Conservation (phyloP, 768 basidiomycete genomes). For the Leucocoprinus leucothites region DNA sequence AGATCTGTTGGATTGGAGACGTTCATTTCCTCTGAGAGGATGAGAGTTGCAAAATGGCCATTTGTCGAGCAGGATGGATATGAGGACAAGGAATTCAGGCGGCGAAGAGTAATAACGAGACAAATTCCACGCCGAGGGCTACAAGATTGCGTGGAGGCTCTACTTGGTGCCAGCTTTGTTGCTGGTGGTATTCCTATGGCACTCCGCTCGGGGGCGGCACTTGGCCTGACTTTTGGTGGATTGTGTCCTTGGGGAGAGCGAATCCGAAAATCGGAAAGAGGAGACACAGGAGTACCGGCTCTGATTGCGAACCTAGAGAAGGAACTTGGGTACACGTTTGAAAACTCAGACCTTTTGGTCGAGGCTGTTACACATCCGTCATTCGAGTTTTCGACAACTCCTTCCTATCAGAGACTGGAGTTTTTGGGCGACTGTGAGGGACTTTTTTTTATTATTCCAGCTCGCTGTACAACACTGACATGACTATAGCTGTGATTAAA, state of each 20-base stretch:
- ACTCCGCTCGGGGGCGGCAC: conserved; percentile 55
- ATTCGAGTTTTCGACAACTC: conserved; percentile 44
- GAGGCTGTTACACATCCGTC: conserved; percentile 90
- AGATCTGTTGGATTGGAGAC: conserved; percentile 58
- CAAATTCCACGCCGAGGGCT: conserved; percentile 65
- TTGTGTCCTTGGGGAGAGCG: conserved; percentile 63
- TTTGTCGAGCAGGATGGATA: conserved; percentile 40
- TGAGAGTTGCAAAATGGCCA: conserved; percentile 56
- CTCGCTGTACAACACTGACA: conserved; percentile 6
- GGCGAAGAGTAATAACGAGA: conserved; percentile 34
- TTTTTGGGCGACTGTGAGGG: conserved; percentile 85
- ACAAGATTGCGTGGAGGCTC: conserved; percentile 88
- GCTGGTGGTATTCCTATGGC: conserved; percentile 72
- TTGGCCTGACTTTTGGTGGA: conserved; percentile 77
- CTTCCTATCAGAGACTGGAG: conserved; percentile 84
- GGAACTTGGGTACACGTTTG: conserved; percentile 68
- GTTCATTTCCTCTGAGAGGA: conserved; percentile 60
- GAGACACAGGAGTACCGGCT: conserved; percentile 33
- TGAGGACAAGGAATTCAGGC: conserved; percentile 12
- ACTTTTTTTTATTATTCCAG: neutral
- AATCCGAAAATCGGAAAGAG: conserved; percentile 32
- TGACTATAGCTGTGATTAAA: conserved; percentile 57
- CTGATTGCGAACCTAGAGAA: conserved; percentile 59
- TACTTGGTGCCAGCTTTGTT: conserved; percentile 73
- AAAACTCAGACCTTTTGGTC: conserved; percentile 55